A percentile compares a stretch with the other conserved stretches of the same genome.
phyloP scores from a whole-genome alignment of 108 stramenopile species.

The Cyclotella choctawhatcheeana region DNA sequence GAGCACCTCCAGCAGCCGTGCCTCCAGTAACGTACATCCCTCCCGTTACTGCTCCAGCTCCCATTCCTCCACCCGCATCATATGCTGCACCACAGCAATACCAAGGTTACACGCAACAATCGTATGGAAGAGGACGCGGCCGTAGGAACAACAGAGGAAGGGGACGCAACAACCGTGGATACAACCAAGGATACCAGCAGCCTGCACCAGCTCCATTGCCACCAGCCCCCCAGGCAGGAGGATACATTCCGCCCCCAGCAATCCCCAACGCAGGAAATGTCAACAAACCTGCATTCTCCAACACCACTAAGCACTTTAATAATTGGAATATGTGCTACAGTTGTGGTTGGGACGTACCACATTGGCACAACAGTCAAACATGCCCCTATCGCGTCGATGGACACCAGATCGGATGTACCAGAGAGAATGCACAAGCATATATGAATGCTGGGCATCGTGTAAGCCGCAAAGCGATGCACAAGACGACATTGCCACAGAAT shows the following conservation, averaged over 20 bases:
- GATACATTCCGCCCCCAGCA: neutral
- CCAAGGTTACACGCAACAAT: no score
- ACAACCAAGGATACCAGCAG: no score
- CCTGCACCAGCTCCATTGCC: no score
- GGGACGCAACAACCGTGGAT: neutral
- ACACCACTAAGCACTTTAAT: constrained; percentile 21
- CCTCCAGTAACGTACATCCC: neutral
- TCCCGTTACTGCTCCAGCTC: no score
- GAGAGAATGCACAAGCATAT: constrained; percentile 1
- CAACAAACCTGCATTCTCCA: constrained; percentile 20
- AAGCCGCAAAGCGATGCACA: constrained; percentile 9
- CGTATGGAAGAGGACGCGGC: no score
- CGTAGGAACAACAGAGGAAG: neutral
- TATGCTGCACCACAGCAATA: no score
- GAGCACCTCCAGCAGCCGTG: neutral
- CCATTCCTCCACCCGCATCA: no score
- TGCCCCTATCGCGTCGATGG: neutral
- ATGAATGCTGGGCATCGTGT: constrained; percentile 12
- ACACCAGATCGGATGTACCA: neutral
- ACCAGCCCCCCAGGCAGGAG: no score
- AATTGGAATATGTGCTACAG: constrained; percentile 26
- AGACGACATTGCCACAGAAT: constrained; percentile 7
- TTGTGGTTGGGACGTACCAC: constrained; percentile 19
- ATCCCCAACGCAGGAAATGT: no score
- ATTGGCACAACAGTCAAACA: constrained; percentile 18